phyloP scores from a whole-genome alignment of 148 eudicot species.

The Spergularia marina region DNA sequence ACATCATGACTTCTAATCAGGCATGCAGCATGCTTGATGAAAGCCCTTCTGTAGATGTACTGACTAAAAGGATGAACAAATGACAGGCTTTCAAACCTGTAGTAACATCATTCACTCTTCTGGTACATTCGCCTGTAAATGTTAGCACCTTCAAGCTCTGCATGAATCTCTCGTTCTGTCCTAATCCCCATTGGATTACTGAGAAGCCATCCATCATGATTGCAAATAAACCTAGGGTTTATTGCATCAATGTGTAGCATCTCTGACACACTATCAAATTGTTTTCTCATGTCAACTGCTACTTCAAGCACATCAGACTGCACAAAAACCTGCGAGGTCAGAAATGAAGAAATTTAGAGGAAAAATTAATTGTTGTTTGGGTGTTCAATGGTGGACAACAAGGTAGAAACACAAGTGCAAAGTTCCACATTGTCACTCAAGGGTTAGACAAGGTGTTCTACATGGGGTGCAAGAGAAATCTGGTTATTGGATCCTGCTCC shows the following conservation, averaged over 20 bases:
- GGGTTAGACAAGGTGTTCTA: not conserved
- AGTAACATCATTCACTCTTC: constrained; percentile 31
- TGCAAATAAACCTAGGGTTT: constrained; percentile 38
- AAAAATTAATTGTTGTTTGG: not conserved
- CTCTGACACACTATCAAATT: constrained; percentile 54
- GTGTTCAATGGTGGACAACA: not conserved
- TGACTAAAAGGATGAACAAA: not conserved
- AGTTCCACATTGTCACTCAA: not conserved
- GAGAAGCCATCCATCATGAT: constrained; percentile 74
- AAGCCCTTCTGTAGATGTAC: not conserved
- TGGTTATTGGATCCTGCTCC: too few relatives aligned
- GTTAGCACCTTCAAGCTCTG: constrained; percentile 75
- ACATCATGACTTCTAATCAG: not conserved
- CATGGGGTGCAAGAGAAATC: too few relatives aligned
- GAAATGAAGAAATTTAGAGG: not conserved
- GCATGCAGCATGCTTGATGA: not conserved
- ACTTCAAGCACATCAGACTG: constrained; percentile 93
- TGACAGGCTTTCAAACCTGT: constrained; percentile 1
- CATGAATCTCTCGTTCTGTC: constrained; percentile 90
- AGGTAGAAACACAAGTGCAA: not conserved
- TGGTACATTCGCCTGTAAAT: constrained; percentile 81
- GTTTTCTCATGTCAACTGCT: constrained; percentile 81
- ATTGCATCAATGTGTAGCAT: constrained; percentile 50
- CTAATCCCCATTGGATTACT: constrained; percentile 85
- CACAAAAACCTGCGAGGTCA: constrained; percentile 56